Evolutionary conservation across 2,329 filamentous ascomycete species (phyloP), one percentile per base, ranked within the genome.

Genomic region (Aspergillus latus): DNA sequence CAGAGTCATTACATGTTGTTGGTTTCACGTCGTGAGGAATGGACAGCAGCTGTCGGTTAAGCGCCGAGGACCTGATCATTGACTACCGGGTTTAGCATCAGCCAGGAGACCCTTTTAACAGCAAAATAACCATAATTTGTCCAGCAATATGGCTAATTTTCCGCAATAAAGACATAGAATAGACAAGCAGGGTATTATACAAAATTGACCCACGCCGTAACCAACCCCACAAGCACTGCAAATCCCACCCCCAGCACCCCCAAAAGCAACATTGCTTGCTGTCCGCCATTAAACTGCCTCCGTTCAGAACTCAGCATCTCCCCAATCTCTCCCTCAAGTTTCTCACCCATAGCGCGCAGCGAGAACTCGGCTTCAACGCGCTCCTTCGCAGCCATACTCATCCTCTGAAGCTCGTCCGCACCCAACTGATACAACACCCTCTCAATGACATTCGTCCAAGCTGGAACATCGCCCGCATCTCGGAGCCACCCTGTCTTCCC

Each of bases 401-500:
- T 94, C 29, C 74, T 73, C 2, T 76, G 74, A 16, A 88, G 68
- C 34, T 88, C 80, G 0, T 75, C 73, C 3, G 76, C 68, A 3
- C 76, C 74, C 65, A 88, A 71, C 54, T 78, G 79, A 64, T 85
- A 81, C 9, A 96, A 75, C 1, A 86, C 88, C 48, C 78, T 80
- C 49, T 84, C 79, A 81, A 97, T 90, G n/a, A 96, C 88, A 4
- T 79, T 79, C 0, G 89, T 88, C 94, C 94, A 97, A 51, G 86
- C 82, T 0, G 81, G 76, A 1, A 86, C 77, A 26, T 89, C 82
- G 7, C 78, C 80, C 0, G 90, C 88, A 59, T 87, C 82, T 46
- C 92, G 81, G 56, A 97, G 78, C 93, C 94, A 99, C 62, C 94
- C 94, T 0, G 93, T 97, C 67, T 86, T 78, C 5, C 85, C 89